Evolutionary conservation across 139 green algal genomes (phyloP), one percentile per base, ranked within the genome.

Genomic region (Spirogloea muscicola): DNA sequence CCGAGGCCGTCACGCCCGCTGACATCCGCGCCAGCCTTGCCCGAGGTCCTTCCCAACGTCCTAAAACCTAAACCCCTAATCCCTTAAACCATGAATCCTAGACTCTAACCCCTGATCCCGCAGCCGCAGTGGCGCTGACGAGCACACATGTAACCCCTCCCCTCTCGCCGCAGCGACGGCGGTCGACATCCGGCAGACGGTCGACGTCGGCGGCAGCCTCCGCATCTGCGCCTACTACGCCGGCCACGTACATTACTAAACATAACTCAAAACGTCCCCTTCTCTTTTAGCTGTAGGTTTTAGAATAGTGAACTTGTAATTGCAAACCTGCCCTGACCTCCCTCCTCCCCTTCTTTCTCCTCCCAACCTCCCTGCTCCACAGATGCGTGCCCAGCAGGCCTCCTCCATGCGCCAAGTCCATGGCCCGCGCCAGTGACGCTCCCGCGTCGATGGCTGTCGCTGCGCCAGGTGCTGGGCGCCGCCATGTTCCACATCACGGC

Each of bases 221-320:
- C 49, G 75, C 39, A 66, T 90, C 55, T 79, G 37, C 16, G 72
- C 84, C 48, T 84, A 90, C 81, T 91, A 90, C 48, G 88, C 85
- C 18, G 71, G 71, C 36, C 71, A 79, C 76, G 71, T 79, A 60
- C 10, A 27, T 1, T 4, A 25, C 49, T 36, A 36, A 27, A 3
- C 3, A 16, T 60, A 27, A 2, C 49, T 1, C 38, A n/a, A n/a
- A n/a, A n/a, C n/a, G n/a, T n/a, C n/a, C n/a, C n/a, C n/a, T n/a
- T n/a, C n/a, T n/a, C n/a, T n/a, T n/a, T n/a, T n/a, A n/a, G n/a
- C n/a, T n/a, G n/a, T n/a, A n/a, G n/a, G n/a, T n/a, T n/a, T n/a
- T n/a, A n/a, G n/a, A n/a, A n/a, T n/a, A n/a, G n/a, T n/a, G n/a
- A n/a, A n/a, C n/a, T n/a, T n/a, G n/a, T n/a, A n/a, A n/a, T n/a